Conservation (phyloP, 1,284 basidiomycete genomes). For the Microbotryum lychnidis-dioicae region DNA sequence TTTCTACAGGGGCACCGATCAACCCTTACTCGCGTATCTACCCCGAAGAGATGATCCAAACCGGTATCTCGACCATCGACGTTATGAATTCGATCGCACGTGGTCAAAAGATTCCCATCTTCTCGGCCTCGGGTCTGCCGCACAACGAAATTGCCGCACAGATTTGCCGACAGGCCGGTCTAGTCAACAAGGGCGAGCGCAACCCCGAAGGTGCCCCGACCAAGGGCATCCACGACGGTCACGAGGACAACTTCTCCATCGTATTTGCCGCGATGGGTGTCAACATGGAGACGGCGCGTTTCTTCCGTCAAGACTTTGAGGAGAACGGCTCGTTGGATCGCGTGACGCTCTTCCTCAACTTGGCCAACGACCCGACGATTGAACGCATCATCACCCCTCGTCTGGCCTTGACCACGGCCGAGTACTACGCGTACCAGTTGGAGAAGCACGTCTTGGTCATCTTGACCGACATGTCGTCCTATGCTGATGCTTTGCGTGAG, state of each 20-base stretch:
- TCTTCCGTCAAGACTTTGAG: slow-evolving; percentile 99
- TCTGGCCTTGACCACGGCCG: slow-evolving; percentile 93
- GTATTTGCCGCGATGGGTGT: slow-evolving; percentile 99
- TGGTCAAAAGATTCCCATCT: slow-evolving; percentile 99
- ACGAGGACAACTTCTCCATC: slow-evolving; percentile 99
- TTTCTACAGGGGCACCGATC: slow-evolving; percentile 76
- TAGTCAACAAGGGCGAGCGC: slow-evolving; percentile 59
- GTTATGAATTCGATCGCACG: slow-evolving; percentile 98
- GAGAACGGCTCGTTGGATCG: slow-evolving; percentile 97
- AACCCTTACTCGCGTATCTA: slow-evolving; percentile 99
- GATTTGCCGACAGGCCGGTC: slow-evolving; percentile 97
- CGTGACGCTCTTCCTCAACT: slow-evolving; percentile 96
- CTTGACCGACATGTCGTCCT: slow-evolving; percentile 97
- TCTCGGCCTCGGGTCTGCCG: slow-evolving; percentile 96
- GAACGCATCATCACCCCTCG: slow-evolving; percentile 99
- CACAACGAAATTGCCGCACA: slow-evolving; percentile 99
- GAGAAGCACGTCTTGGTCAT: slow-evolving; percentile 99
- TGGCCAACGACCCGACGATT: slow-evolving; percentile 99
- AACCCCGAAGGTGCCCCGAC: slow-evolving; percentile 54
- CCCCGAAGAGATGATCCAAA: slow-evolving; percentile 99
- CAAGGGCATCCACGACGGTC: slow-evolving; percentile 96
- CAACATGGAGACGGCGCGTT: slow-evolving; percentile 99
- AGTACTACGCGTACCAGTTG: slow-evolving; percentile 99
- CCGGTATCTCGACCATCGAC: slow-evolving; percentile 98
- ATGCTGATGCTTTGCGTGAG: slow-evolving; percentile 95